phyloP scores from a whole-genome alignment of 1,284 basidiomycete genomes.

The Paramarasmius palmivorus region DNA sequence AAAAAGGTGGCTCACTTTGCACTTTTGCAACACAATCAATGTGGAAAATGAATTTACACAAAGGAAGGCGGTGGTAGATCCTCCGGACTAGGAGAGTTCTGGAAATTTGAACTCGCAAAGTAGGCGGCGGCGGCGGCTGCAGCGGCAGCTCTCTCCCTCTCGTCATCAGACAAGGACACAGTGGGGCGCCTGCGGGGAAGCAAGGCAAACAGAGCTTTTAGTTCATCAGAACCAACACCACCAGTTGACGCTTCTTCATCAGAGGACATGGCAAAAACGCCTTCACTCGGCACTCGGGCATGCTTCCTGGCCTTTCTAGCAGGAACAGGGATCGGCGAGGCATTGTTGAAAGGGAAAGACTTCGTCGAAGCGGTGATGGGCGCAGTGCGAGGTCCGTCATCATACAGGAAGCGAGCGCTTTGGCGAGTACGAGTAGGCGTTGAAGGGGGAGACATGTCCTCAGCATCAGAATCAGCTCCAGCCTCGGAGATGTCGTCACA shows the following conservation, averaged over 20 bases:
- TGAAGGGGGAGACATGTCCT: constrained; percentile 31
- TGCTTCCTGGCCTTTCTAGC: constrained; percentile 44
- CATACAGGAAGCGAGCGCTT: constrained; percentile 24
- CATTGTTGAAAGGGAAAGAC: constrained; percentile 40
- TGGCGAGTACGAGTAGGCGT: constrained; percentile 37
- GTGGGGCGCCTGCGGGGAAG: constrained; percentile 14
- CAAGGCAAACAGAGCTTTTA: constrained; percentile 35
- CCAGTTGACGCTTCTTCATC: constrained; percentile 58
- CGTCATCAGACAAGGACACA: constrained; percentile 13
- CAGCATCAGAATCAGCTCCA: constrained; percentile 32
- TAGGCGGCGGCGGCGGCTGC: constrained; percentile 32
- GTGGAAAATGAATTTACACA: constrained; percentile 35
- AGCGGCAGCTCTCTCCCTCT: constrained; percentile 25
- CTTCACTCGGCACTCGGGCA: constrained; percentile 61
- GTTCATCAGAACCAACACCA: constrained; percentile 21
- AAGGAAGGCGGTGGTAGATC: constrained; percentile 70
- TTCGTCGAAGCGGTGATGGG: constrained; percentile 38
- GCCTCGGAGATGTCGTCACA: constrained; percentile 67
- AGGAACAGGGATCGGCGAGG: constrained; percentile 35
- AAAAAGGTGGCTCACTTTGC: constrained; percentile 12
- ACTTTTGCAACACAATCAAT: constrained; percentile 8
- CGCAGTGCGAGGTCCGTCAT: constrained; percentile 50
- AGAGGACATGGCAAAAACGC: constrained; percentile 67
- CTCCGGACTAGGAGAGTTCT: constrained; percentile 79
- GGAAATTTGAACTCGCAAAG: constrained; percentile 77